phyloP scores from a whole-genome alignment of 306 rosid genomes.

The Cucumis hystrix region DNA sequence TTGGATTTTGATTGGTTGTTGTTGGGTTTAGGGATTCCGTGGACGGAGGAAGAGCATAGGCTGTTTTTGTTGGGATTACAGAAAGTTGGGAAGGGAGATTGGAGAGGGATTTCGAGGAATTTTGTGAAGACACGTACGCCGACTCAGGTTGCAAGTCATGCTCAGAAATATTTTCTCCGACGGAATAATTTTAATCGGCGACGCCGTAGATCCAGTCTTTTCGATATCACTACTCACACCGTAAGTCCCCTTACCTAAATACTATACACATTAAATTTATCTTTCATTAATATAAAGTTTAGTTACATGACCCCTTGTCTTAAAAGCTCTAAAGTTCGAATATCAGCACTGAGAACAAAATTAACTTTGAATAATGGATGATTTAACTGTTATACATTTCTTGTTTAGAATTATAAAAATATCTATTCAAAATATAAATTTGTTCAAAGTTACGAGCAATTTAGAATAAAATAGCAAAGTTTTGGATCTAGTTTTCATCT shows the following conservation, averaged over 20 bases:
- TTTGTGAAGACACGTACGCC: constrained; percentile 86
- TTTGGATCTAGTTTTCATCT: no score
- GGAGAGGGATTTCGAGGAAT: constrained; percentile 94
- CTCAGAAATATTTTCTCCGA: constrained; percentile 89
- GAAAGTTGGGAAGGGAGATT: constrained; percentile 81
- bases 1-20: not conserved
- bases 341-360: no score
- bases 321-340: no score
- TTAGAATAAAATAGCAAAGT: no score
- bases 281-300: no score
- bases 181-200: constrained; percentile 59
- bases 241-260: not conserved
- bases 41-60: constrained; percentile 89
- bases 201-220: constrained; percentile 91
- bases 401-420: no score
- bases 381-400: no score
- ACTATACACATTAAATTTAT: no score
- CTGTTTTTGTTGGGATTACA: constrained; percentile 64
- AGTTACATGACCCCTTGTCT: no score
- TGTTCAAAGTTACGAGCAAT: no score
- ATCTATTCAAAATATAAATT: no score
- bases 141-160: constrained; percentile 91
- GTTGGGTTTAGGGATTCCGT: constrained; percentile 41
- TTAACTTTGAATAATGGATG: no score
- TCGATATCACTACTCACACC: constrained; percentile 60